Evolutionary conservation across 306 rosid species (phyloP).

Genomic region (Adenanthera pavonina): DNA sequence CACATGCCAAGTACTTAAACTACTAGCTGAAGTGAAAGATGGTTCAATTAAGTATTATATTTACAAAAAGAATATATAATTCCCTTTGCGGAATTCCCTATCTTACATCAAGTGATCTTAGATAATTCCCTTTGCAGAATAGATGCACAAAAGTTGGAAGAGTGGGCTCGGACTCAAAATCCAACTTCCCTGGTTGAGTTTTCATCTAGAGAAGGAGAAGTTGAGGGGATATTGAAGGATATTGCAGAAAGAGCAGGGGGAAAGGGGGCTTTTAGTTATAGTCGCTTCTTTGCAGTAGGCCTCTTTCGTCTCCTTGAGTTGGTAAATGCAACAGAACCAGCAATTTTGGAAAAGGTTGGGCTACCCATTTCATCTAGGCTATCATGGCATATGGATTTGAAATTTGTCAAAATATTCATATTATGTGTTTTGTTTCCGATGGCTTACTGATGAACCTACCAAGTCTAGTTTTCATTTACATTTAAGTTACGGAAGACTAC

Average conservation of each 20-base stretch:
- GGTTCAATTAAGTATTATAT: background rate
- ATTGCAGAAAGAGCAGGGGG: conserved; percentile 87
- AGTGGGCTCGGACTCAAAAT: conserved; percentile 88
- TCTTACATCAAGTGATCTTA: conserved; percentile 14
- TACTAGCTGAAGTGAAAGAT: conserved; percentile 25
- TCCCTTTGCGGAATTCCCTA: conserved; percentile 30
- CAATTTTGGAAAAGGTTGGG: conserved; percentile 84
- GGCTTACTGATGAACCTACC: conserved; percentile 21
- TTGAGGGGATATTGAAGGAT: conserved; percentile 79
- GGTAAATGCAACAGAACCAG: conserved; percentile 94
- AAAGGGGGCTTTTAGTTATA: conserved; percentile 83
- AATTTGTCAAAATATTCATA: background rate
- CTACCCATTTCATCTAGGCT: conserved; percentile 29
- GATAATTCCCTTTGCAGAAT: conserved; percentile 53
- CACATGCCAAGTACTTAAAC: background rate
- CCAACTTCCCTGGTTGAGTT: conserved; percentile 78
- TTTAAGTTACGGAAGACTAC: conserved; percentile 2
- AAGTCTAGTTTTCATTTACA: conserved; percentile 31
- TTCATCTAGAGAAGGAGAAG: conserved; percentile 88
- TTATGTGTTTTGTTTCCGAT: background rate
- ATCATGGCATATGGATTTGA: conserved; percentile 20
- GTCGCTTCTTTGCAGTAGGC: conserved; percentile 96
- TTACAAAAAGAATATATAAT: background rate
- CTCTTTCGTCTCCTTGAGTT: conserved; percentile 93
- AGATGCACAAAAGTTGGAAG: conserved; percentile 92